Evolutionary conservation across 2,329 filamentous ascomycete species (phyloP), one percentile per base, ranked within the genome.

Genomic region (Alternaria arborescens): DNA sequence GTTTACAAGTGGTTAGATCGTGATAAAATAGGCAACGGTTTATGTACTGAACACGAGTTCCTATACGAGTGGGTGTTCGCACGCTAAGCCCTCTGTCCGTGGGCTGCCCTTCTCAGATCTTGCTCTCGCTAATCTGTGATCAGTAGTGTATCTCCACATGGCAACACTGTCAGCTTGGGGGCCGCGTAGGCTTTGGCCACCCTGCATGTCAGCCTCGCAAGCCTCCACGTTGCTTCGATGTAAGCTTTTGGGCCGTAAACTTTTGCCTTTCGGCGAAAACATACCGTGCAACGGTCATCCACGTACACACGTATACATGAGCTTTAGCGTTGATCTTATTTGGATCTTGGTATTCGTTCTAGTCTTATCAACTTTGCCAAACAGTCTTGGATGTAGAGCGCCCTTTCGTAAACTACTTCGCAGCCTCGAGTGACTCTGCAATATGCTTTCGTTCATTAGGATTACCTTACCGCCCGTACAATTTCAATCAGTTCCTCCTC

Each of bases 81-180:
- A 50, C 51, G 46, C 53, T 30, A 34, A 43, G 28, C 53, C 48
- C 30, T 52, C 26, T 38, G 20, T 38, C 46, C 38, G 50, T 40
- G 41, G 44, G 42, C 28, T 47, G 26, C 38, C 50, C 42, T 51
- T 28, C 43, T 28, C 52, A 60, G 62, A 65, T 63, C 62, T 55
- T 38, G 47, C 53, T 44, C 61, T 67, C 64, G 62, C 56, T 58
- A 67, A 67, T 65, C 64, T 65, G 41, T 41, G 57, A 57, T 59
- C 38, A 50, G 41, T 60, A 52, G 53, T 57, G 18, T 41, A 32
- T 24, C 51, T 52, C 57, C 42, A 51, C 57, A 55, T 48, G 46
- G 53, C 47, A 44, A 56, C 46, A 47, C 42, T 56, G 57, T 60
- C 52, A 56, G 44, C 50, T 50, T 50, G n/a, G 32, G 32, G 46